phyloP scores from a whole-genome alignment of 2,329 filamentous ascomycete genomes.

The Ophiostoma ips region DNA sequence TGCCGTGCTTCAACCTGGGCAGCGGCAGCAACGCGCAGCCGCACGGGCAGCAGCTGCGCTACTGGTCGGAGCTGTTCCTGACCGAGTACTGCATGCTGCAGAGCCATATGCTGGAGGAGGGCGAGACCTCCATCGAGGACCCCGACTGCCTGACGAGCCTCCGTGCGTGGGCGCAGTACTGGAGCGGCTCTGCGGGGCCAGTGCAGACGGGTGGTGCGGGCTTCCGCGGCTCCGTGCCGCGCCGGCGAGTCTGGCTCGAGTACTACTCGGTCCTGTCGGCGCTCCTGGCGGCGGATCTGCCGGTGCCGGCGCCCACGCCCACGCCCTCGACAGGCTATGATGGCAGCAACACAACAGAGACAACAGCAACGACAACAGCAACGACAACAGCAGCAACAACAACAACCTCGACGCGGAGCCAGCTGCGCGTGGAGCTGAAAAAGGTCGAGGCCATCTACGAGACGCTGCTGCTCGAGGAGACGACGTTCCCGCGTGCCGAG shows the following conservation, averaged over 20 bases:
- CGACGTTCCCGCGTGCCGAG: conserved; percentile 71
- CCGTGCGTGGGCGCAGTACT: conserved; percentile 57
- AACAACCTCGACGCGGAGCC: conserved; percentile 38
- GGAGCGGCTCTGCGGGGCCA: conserved; percentile 35
- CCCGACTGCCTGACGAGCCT: conserved; percentile 41
- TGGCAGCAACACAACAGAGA: no score
- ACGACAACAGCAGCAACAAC: conserved; percentile 24
- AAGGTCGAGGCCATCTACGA: conserved; percentile 71
- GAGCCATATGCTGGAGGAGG: conserved; percentile 42
- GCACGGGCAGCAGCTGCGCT: conserved; percentile 50
- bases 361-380: background rate
- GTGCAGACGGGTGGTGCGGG: conserved; percentile 39
- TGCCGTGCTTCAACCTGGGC: conserved; percentile 45
- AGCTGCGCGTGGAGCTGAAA: conserved; percentile 64
- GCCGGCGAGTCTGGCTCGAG: conserved; percentile 64
- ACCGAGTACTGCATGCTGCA: conserved; percentile 62
- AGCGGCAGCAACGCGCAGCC: conserved; percentile 30
- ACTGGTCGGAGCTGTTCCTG: conserved; percentile 67
- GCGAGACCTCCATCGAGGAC: conserved; percentile 36
- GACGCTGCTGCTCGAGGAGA: conserved; percentile 60
- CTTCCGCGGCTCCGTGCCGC: conserved; percentile 44
- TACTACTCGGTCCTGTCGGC: conserved; percentile 71
- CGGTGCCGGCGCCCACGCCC: conserved; percentile 16
- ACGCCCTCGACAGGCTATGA: no score
- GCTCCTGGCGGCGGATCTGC: conserved; percentile 54